Evolutionary conservation across 2,329 filamentous ascomycete species (phyloP).

Genomic region (Penicillium digitatum): DNA sequence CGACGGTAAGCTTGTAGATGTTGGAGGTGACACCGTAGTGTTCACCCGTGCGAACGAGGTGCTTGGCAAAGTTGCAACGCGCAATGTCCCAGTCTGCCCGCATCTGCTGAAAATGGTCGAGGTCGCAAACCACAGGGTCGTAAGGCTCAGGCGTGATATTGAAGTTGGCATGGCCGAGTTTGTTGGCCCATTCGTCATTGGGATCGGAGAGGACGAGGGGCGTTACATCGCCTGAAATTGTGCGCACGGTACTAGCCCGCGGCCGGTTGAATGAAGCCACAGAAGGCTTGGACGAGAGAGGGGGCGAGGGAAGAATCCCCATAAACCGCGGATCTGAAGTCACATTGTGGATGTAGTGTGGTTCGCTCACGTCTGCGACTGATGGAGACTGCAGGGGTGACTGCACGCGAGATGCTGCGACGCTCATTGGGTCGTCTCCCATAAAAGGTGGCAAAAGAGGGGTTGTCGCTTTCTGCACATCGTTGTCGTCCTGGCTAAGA

Average conservation of each 20-base stretch:
- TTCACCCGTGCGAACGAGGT: slow-evolving; percentile 80
- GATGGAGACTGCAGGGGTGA: slow-evolving; percentile 86
- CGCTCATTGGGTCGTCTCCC: slow-evolving; percentile 51
- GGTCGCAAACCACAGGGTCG: slow-evolving; percentile 58
- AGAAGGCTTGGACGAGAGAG: slow-evolving; percentile 73
- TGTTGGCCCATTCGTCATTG: slow-evolving; percentile 76
- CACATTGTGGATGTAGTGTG: slow-evolving; percentile 43
- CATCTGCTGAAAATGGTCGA: slow-evolving; percentile 60
- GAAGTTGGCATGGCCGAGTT: slow-evolving; percentile 89
- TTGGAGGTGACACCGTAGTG: slow-evolving; percentile 88
- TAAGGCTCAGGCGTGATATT: slow-evolving; percentile 82
- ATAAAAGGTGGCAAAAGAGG: slow-evolving; percentile 81
- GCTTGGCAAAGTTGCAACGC: slow-evolving; percentile 80
- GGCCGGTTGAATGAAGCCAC: slow-evolving; percentile 65
- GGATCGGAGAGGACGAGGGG: slow-evolving; percentile 62
- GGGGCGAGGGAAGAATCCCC: slow-evolving; percentile 59
- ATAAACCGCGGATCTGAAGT: slow-evolving; percentile 49
- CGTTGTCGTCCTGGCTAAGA: slow-evolving; percentile 47
- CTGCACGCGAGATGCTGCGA: slow-evolving; percentile 56
- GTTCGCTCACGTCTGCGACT: slow-evolving; percentile 58
- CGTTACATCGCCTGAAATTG: slow-evolving; percentile 47
- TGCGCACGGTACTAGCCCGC: slow-evolving; percentile 43
- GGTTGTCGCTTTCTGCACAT: slow-evolving; percentile 68
- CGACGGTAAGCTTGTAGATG: slow-evolving; percentile 77
- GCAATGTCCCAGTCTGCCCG: slow-evolving; percentile 79